Evolutionary conservation across 208 protist species (phyloP), one percentile per base, ranked within the genome.

Genomic region (Trypanosoma platydactyli): DNA sequence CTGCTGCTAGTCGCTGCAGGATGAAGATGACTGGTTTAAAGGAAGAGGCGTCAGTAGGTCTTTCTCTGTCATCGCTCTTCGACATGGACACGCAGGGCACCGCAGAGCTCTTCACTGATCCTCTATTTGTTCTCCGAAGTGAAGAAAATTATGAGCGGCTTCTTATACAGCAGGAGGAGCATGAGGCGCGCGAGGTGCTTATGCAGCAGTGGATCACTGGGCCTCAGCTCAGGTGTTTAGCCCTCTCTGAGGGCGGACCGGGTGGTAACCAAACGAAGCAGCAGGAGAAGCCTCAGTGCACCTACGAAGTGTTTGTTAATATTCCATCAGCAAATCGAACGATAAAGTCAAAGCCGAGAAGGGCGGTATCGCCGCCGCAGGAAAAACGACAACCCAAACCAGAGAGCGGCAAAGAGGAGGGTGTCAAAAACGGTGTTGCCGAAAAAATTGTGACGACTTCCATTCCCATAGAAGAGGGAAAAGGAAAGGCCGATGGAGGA

Each of bases 91-190:
- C 38, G 20, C 30, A 30, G 20, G 42, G 22, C 5, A 70, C 60
- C 5, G 71, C 38, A 24, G 63, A 65, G 9, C 79, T 90, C 25
- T 61, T 84, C 22, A 48, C 61, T 22, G 80, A 89, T 35, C 83
- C 88, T 0, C 42, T 89, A 42, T 91, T 88, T 53, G 45, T 74
- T 13, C 73, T 94, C 50, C 40, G 79, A 22, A 80, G 84, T 68
- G 88, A 91, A 52, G 88, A 94, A 60, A 91, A 94, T 77, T 85
- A 79, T 66, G 73, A 82, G 57, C 81, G 87, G 1, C 69, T 93
- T 38, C 55, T 84, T n/a, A 51, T 93, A 38, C 30, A 50, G 24
- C 80, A 93, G 64, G 70, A 80, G 51, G 87, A 93, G 71, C 85
- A 88, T 68, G 79, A 69, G 5, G 45, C 52, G 41, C 50, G 73